Evolutionary conservation across 2,329 filamentous ascomycete genomes (phyloP), one percentile per base, ranked within the genome.

Genomic region (Botrytis squamosa): DNA sequence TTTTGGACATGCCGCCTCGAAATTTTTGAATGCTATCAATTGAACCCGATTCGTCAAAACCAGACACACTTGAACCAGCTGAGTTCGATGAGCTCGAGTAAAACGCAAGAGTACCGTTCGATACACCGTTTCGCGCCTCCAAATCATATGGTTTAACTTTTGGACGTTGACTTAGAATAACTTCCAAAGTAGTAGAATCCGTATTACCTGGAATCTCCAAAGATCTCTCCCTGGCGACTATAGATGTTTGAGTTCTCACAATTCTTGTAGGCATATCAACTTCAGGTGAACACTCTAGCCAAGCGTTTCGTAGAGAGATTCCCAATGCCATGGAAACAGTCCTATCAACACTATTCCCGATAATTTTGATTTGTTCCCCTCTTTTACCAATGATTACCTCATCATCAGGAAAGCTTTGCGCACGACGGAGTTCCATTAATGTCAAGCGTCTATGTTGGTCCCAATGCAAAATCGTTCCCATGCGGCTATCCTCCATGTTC

Each of bases 331-430:
- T 81, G 0, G 92, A 88, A 1, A 93, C 87, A 38, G 89, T 87
- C 14, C 92, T 84, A 4, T 92, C 88, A 0, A 97, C 93, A 42
- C 90, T 93, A 80, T 97, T 97, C 0, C 93, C 93, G 0, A 95
- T 85, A 33, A 93, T 88, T 72, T 86, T 87, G 83, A 88, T 90
- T 79, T 93, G 90, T 1, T 89, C 83, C 0, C 55, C 16, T 0
- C 86, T 80, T 0, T 71, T 78, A 0, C 93, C 93, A 1, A 95
- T 81, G 0, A 97, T 80, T 0, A 95, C 86, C 73, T 95, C 93
- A 9, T 89, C 76, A 72, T 95, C 92, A 0, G 85, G 88, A 59
- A 92, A 89, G 0, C 92, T 91, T 80, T 96, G 93, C 0, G 90
- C 91, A 2, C 92, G 84, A 1, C 91, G 83, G 0, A 86, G 88